Percentiles rank a stretch among this genome's conserved stretches.
These are phyloP conservation scores for Beauveria rudraprayagi DNA, from an alignment of 2,329 filamentous ascomycete species.

Conservation along the genomic window DNA sequence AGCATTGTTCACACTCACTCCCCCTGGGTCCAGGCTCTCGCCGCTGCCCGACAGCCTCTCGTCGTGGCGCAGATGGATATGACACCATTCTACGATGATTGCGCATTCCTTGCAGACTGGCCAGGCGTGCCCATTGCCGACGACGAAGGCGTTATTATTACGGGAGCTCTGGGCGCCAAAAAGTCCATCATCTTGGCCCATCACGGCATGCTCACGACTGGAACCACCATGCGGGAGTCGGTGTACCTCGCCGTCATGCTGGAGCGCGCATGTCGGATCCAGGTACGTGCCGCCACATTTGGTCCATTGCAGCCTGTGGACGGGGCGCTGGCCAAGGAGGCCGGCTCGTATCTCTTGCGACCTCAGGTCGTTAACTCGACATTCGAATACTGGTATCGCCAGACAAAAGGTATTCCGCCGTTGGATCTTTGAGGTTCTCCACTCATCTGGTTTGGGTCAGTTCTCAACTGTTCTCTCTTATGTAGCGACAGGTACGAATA, in stretches of 20 bases:
- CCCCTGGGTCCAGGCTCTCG: slow-evolving; percentile 6
- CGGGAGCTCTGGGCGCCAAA: background rate
- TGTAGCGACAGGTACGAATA: background rate
- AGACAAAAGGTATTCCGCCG: background rate
- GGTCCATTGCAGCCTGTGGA: slow-evolving; percentile 5
- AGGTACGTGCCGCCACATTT: background rate
- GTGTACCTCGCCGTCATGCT: slow-evolving; percentile 2
- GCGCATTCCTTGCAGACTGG: slow-evolving; percentile 7
- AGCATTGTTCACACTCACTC: slow-evolving; percentile 9
- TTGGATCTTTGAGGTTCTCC: background rate
- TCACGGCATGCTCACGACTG: slow-evolving; percentile 7
- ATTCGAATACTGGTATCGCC: slow-evolving; percentile 8
- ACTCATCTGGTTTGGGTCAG: background rate
- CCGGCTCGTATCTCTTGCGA: background rate
- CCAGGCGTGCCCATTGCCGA: slow-evolving; percentile 9
- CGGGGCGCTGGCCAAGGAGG: background rate
- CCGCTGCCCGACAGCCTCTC: slow-evolving; percentile 5
- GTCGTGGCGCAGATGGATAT: slow-evolving; percentile 11
- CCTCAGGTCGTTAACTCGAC: background rate
- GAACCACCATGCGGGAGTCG: slow-evolving; percentile 2
- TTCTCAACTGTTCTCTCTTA: background rate
- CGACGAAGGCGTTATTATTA: slow-evolving; percentile 8
- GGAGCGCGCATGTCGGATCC: slow-evolving; percentile 1
- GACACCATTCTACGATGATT: slow-evolving; percentile 5
- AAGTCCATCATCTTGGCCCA: slow-evolving; percentile 2